Evolutionary conservation across 2,329 filamentous ascomycete genomes (phyloP), one percentile per base, ranked within the genome.

Genomic region (Raffaelea albimanens): DNA sequence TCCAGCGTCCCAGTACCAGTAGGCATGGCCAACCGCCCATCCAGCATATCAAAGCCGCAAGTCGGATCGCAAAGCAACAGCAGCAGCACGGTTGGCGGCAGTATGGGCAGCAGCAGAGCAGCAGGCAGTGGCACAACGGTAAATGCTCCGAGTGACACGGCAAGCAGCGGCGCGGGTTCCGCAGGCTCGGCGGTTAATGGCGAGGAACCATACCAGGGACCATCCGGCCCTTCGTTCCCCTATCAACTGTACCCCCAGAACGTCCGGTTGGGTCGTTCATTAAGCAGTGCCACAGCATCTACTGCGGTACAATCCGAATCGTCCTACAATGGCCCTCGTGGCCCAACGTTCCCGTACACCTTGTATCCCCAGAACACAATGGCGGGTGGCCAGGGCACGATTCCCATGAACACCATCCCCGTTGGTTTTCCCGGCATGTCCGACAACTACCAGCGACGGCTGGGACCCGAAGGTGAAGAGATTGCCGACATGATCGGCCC

Each of bases 191-290:
- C 40, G 4, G 33, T 44, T 8, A 45, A 36, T 8, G 43, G 46
- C n/a, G 73, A 87, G 49, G 82, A 78, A 49, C 83, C 84, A 13
- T 86, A 88, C 54, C 76, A 76, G 46, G 84, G 82, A 7, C 77
- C 81, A 2, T 80, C 76, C 3, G 83, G 82, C 3, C 87, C 88
- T 18, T 93, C 86, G 46, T 85, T 93, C 63, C 86, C 87, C 0
- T 95, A 94, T 61, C 79, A 78, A 56, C 83, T 91, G 79, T 94
- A 94, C 62, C 79, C 83, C 7, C 88, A 95, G 60, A 77, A 80
- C 47, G 76, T 83, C 21, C 90, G 87, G 59, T 69, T 84, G 34
- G 76, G 80, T n/a, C 87, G 87, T 19, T 78, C 81, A 14, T 82
- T 85, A 8, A 89, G 86, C 13, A 68, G 76, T 40, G 76, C 74